phyloP scores from a whole-genome alignment of 2,329 filamentous ascomycete species.

The Tolypocladium endophyticum region DNA sequence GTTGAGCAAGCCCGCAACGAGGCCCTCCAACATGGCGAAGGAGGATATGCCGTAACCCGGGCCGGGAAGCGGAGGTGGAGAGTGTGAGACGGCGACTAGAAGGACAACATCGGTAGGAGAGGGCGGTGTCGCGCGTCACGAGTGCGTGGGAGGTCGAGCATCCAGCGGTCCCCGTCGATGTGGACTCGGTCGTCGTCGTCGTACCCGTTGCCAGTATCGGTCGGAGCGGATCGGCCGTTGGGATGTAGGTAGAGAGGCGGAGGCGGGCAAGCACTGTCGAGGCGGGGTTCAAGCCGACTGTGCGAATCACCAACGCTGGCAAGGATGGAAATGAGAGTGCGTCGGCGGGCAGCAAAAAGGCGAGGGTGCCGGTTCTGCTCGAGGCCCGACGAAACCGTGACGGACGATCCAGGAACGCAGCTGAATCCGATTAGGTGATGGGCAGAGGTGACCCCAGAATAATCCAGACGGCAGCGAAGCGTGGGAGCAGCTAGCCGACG shows the following conservation, averaged over 20 bases:
- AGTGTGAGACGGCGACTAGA: slow-evolving; percentile 4
- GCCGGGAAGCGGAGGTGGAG: slow-evolving; percentile 32
- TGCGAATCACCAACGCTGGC: neutral
- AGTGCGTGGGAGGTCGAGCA: neutral
- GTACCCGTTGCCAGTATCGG: neutral
- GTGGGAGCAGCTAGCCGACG: neutral
- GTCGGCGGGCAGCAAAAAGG: neutral
- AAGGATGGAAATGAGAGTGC: neutral
- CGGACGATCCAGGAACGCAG: neutral
- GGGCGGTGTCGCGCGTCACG: slow-evolving; percentile 1
- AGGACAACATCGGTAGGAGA: slow-evolving; percentile 8
- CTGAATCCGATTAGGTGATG: neutral
- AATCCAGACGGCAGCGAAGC: neutral
- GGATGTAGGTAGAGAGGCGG: neutral
- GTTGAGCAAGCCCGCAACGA: slow-evolving; percentile 95
- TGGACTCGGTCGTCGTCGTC: neutral
- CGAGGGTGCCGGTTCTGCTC: neutral
- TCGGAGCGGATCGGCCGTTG: neutral
- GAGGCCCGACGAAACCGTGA: neutral
- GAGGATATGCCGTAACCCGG: slow-evolving; percentile 58
- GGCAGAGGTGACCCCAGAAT: neutral
- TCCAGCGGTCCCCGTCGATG: neutral
- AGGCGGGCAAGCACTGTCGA: neutral
- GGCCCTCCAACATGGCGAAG: slow-evolving; percentile 82
- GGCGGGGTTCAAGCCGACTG: neutral